phyloP scores from a whole-genome alignment of 495 filamentous ascomycete species.

The Filosporella fistucella region DNA sequence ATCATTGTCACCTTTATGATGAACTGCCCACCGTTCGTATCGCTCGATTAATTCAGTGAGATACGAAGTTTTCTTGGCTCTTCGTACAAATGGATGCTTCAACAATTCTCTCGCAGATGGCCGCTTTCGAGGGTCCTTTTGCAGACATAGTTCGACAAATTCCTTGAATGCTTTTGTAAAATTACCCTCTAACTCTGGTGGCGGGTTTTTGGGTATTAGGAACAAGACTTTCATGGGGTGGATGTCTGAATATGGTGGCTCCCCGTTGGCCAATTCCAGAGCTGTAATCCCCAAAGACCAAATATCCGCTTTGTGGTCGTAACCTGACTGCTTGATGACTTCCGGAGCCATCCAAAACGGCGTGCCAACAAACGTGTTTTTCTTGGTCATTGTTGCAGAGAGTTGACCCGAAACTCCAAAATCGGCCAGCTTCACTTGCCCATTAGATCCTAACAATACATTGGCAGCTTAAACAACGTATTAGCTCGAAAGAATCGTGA shows the following conservation, averaged over 20 bases:
- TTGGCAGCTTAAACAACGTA: slow-evolving; percentile 77
- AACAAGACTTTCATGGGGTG: slow-evolving; percentile 99
- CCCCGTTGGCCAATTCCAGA: slow-evolving; percentile 86
- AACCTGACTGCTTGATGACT: slow-evolving; percentile 96
- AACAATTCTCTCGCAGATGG: slow-evolving; percentile 85
- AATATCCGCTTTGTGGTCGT: slow-evolving; percentile 98
- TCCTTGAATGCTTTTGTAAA: slow-evolving; percentile 92
- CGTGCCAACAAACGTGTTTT: slow-evolving; percentile 97
- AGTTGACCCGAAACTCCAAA: slow-evolving; percentile 97
- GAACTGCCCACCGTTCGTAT: slow-evolving; percentile 77
- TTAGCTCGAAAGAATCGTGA: too few species aligned
- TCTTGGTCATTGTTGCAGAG: slow-evolving; percentile 99
- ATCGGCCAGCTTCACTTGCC: slow-evolving; percentile 95
- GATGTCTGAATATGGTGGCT: slow-evolving; percentile 93
- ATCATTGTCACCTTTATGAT: slow-evolving; percentile 62
- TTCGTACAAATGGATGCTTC: slow-evolving; percentile 82
- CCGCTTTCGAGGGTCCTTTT: slow-evolving; percentile 81
- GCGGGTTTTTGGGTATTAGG: slow-evolving; percentile 90
- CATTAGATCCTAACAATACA: slow-evolving; percentile 77
- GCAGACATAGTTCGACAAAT: slow-evolving; percentile 83
- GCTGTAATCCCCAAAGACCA: slow-evolving; percentile 99
- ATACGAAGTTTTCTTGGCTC: slow-evolving; percentile 85
- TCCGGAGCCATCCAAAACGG: slow-evolving; percentile 99
- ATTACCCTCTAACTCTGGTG: slow-evolving; percentile 76
- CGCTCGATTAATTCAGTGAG: slow-evolving; percentile 92